Evolutionary conservation across 768 basidiomycete genomes (phyloP), one percentile per base, ranked within the genome.

Genomic region (Lactarius deliciosus): DNA sequence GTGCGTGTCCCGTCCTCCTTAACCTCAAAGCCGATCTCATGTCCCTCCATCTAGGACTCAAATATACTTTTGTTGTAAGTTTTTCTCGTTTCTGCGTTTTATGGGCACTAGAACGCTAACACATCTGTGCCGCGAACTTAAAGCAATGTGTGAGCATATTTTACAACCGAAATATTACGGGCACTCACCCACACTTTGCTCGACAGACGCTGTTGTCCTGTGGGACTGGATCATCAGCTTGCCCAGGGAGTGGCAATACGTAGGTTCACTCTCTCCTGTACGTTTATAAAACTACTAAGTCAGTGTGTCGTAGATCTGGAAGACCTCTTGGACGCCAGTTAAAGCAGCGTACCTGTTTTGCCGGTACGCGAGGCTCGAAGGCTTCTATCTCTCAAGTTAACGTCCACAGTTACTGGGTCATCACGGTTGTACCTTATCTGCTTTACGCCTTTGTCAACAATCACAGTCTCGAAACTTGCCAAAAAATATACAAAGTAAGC

Each of bases 161-260:
- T 73, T 65, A 61, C 47, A 22, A 32, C 20, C 50, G 7, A 40
- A 32, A 18, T 56, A 16, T 13, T 28, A 10, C 15, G 15, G 6
- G 18, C 11, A 16, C 22, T 57, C n/a, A 47, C 25, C 7, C 41
- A 34, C 38, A 2, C 6, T 32, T 54, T 22, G 11, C 60, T 28
- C 55, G 11, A 54, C 74, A 92, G 91, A 92, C 76, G 88, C 90
- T 64, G 86, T 92, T 59, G 86, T 91, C 67, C 76, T 91, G 61
- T 92, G 91, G 91, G 91, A 92, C 80, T 92, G 91, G 91, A 80
- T 89, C 74, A 86, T 89, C 73, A 88, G 88, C 75, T 76, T 92
- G 65, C 85, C 87, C 50, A 81, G 89, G 77, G 91, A 92, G 76
- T 91, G 86, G 80, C 83, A 84, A 73, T 91, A 89, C 77, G 90